phyloP scores from a whole-genome alignment of 768 basidiomycete genomes.

The Psilocybe sp. region DNA sequence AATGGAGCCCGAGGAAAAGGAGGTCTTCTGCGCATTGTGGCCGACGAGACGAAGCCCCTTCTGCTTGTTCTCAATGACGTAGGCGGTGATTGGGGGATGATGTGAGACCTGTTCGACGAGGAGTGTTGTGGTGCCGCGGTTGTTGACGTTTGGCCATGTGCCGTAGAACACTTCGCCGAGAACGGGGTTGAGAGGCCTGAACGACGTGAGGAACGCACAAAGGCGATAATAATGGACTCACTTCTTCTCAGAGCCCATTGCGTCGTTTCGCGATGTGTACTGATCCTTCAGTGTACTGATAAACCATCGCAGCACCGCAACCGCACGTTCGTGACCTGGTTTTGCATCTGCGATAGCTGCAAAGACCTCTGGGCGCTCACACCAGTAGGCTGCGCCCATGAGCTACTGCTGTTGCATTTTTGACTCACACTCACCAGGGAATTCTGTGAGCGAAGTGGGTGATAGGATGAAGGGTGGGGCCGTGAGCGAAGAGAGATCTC shows the following conservation, averaged over 20 bases:
- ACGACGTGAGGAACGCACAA: conserved; percentile 2
- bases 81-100: conserved; percentile 87
- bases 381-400: conserved; percentile 80
- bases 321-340: conserved; percentile 68
- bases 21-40: conserved; percentile 94
- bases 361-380: conserved; percentile 89
- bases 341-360: conserved; percentile 79
- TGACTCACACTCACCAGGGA: conserved; percentile 58
- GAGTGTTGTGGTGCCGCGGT: conserved; percentile 77
- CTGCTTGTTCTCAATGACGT: conserved; percentile 77
- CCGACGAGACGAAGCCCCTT: conserved; percentile 80
- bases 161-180: conserved; percentile 93
- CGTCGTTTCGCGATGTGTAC: conserved; percentile 92
- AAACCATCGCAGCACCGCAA: conserved; percentile 93
- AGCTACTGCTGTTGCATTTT: neutral
- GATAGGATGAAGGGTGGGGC: conserved; percentile 92
- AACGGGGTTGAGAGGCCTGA: conserved; percentile 91
- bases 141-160: conserved; percentile 72
- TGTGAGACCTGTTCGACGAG: conserved; percentile 97
- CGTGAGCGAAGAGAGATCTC: conserved; percentile 82
- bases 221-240: conserved; percentile 29
- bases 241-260: conserved; percentile 98
- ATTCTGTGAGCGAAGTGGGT: conserved; percentile 88
- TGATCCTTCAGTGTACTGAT: conserved; percentile 95
- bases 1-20: conserved; percentile 77